These are phyloP conservation scores for Candida krabiensis DNA, from an alignment of 805 yeast genomes.

Conservation along the genomic window DNA sequence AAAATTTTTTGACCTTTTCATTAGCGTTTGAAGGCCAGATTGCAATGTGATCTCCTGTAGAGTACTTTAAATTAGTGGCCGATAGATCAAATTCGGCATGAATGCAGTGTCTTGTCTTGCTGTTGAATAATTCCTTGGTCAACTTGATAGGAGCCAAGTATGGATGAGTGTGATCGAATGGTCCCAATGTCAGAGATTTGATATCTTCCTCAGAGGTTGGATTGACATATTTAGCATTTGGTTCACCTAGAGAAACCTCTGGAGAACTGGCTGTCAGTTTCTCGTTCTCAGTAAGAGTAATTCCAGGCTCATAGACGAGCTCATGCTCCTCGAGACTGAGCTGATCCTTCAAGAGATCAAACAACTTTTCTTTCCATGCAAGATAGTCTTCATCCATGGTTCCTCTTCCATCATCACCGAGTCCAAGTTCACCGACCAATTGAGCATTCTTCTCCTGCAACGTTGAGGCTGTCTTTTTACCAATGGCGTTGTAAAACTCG, in stretches of 20 bases:
- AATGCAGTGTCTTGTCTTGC: slow-evolving; percentile 71
- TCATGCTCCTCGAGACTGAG: slow-evolving; percentile 79
- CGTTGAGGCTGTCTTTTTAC: slow-evolving; percentile 56
- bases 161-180: slow-evolving; percentile 81
- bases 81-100: slow-evolving; percentile 88
- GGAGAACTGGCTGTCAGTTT: slow-evolving; percentile 32
- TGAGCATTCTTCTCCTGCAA: slow-evolving; percentile 67
- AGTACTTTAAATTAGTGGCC: slow-evolving; percentile 70
- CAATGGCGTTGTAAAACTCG: slow-evolving; percentile 86
- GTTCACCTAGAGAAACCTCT: slow-evolving; percentile 79
- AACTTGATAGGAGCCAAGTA: slow-evolving; percentile 65
- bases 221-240: slow-evolving; percentile 54
- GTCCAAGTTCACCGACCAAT: slow-evolving; percentile 73
- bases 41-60: slow-evolving; percentile 96
- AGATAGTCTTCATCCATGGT: slow-evolving; percentile 93
- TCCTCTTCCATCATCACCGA: slow-evolving; percentile 95
- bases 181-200: slow-evolving; percentile 51
- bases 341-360: slow-evolving; percentile 62
- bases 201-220: slow-evolving; percentile 34
- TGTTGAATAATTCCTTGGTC: slow-evolving; percentile 70
- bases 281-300: slow-evolving; percentile 40
- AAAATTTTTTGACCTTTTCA: slow-evolving; percentile 68
- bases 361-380: slow-evolving; percentile 83
- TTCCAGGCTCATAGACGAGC: slow-evolving; percentile 71
- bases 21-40: slow-evolving; percentile 90